phyloP scores from a whole-genome alignment of 108 stramenopile species.

The Ochromonas danica region DNA sequence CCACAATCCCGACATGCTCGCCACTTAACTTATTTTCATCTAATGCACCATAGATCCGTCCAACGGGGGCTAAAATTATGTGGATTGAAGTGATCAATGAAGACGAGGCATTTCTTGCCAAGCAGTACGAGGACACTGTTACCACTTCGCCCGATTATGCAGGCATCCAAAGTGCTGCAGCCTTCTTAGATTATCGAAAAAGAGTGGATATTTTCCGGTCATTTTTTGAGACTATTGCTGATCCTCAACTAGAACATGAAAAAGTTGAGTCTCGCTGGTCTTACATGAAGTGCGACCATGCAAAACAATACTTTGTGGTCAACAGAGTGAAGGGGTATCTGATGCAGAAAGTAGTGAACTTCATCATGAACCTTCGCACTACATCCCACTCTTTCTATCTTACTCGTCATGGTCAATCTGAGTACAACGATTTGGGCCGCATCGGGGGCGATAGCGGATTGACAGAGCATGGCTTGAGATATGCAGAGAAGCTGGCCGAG shows the following conservation, averaged over 20 bases:
- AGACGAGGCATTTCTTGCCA: slow-evolving; percentile 63
- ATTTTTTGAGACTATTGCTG: slow-evolving; percentile 81
- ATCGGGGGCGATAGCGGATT: slow-evolving; percentile 98
- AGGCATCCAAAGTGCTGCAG: neutral
- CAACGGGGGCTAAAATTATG: slow-evolving; percentile 68
- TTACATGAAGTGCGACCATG: slow-evolving; percentile 80
- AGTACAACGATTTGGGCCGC: slow-evolving; percentile 92
- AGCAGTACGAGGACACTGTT: slow-evolving; percentile 6
- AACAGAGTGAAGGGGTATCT: slow-evolving; percentile 77
- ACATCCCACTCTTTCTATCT: slow-evolving; percentile 80
- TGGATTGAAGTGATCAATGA: slow-evolving; percentile 87
- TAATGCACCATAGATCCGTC: slow-evolving; percentile 36
- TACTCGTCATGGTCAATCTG: slow-evolving; percentile 95
- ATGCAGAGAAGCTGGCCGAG: slow-evolving; percentile 78
- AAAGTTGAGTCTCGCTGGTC: slow-evolving; percentile 65
- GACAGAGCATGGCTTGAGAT: slow-evolving; percentile 75
- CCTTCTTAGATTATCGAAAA: slow-evolving; percentile 68
- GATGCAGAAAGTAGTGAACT: slow-evolving; percentile 78
- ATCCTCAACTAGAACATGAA: neutral
- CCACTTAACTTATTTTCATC: too few species aligned
- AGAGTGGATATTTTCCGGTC: slow-evolving; percentile 76
- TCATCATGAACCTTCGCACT: slow-evolving; percentile 86
- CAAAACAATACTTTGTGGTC: slow-evolving; percentile 70
- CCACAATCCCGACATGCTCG: too few species aligned
- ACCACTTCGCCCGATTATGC: slow-evolving; percentile 19